Percentiles rank a stretch among this genome's conserved stretches.
These are phyloP conservation scores for Wallacemonas sp. DNA, from an alignment of 208 protist genomes.

Conservation along the genomic window DNA sequence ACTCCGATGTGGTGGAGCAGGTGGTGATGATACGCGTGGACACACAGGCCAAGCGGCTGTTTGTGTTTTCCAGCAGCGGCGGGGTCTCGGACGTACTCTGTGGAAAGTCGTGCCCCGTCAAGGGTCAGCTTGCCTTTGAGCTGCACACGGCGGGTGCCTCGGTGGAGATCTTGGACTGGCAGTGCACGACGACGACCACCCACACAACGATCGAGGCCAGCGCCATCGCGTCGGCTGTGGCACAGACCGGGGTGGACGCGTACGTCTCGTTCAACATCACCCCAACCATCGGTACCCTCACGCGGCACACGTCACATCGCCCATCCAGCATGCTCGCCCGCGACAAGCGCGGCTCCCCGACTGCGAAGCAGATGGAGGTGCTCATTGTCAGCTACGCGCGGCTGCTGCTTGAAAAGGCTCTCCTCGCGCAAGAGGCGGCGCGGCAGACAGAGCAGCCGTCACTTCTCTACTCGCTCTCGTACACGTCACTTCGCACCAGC, in stretches of 20 bases:
- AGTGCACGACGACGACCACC: slow-evolving; percentile 7
- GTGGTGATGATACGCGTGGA: slow-evolving; percentile 38
- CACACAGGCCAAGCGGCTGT: slow-evolving; percentile 33
- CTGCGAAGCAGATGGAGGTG: slow-evolving; percentile 67
- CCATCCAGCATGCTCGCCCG: background rate
- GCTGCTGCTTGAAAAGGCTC: slow-evolving; percentile 66
- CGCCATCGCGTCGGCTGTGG: background rate
- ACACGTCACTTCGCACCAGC: slow-evolving; percentile 55
- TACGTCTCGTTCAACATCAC: slow-evolving; percentile 38
- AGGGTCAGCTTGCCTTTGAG: slow-evolving; percentile 46
- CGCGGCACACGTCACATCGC: slow-evolving; percentile 23
- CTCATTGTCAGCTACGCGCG: slow-evolving; percentile 80
- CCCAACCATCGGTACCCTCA: slow-evolving; percentile 30
- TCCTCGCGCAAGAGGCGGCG: slow-evolving; percentile 54
- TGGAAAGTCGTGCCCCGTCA: slow-evolving; percentile 22
- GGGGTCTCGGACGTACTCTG: slow-evolving; percentile 39
- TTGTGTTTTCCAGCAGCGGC: slow-evolving; percentile 48
- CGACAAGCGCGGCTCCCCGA: slow-evolving; percentile 10
- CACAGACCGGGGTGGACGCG: background rate
- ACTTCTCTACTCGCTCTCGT: slow-evolving; percentile 62
- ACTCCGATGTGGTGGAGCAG: slow-evolving; percentile 28
- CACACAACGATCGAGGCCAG: slow-evolving; percentile 10
- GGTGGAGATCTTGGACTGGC: slow-evolving; percentile 41
- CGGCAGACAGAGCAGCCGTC: slow-evolving; percentile 30
- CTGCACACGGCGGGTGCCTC: slow-evolving; percentile 28